phyloP scores from a whole-genome alignment of 2,329 filamentous ascomycete species.

The Ophiosphaerella herpotricha region DNA sequence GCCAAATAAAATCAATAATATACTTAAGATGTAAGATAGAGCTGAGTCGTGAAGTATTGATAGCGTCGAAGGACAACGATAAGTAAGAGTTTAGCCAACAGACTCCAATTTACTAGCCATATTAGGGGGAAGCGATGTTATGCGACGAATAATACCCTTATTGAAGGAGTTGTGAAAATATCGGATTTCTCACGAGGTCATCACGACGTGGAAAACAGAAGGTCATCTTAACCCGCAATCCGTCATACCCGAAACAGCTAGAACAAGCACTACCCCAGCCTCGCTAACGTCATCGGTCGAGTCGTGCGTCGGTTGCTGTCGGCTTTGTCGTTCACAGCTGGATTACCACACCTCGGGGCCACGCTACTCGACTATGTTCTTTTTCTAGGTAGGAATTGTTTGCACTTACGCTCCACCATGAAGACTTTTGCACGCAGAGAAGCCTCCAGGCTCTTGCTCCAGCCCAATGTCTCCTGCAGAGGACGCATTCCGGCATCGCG shows the following conservation, averaged over 20 bases:
- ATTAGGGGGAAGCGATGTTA: too few species aligned
- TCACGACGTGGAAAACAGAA: not conserved
- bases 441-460: constrained; percentile 33
- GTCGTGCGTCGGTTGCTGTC: constrained; percentile 21
- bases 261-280: constrained; percentile 19
- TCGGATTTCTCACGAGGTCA: not conserved
- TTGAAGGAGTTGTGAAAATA: not conserved
- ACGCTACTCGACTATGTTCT: constrained; percentile 31
- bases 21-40: too few species aligned
- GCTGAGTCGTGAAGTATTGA: too few species aligned
- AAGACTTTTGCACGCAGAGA: constrained; percentile 39
- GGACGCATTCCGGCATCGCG: constrained; percentile 29
- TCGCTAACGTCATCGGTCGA: constrained; percentile 17
- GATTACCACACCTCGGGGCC: constrained; percentile 18
- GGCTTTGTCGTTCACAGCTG: constrained; percentile 21
- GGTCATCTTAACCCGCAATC: constrained; percentile 24
- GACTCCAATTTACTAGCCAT: too few species aligned
- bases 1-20: too few species aligned
- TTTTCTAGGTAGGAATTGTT: constrained; percentile 14
- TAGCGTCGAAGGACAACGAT: too few species aligned
- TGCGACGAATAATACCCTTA: not conserved
- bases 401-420: constrained; percentile 26
- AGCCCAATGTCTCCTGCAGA: constrained; percentile 22
- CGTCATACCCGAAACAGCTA: constrained; percentile 8
- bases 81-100: too few species aligned